These are phyloP conservation scores for Dothideomycetes sp. DNA, from an alignment of 2,329 filamentous ascomycete genomes.

Conservation along the genomic window DNA sequence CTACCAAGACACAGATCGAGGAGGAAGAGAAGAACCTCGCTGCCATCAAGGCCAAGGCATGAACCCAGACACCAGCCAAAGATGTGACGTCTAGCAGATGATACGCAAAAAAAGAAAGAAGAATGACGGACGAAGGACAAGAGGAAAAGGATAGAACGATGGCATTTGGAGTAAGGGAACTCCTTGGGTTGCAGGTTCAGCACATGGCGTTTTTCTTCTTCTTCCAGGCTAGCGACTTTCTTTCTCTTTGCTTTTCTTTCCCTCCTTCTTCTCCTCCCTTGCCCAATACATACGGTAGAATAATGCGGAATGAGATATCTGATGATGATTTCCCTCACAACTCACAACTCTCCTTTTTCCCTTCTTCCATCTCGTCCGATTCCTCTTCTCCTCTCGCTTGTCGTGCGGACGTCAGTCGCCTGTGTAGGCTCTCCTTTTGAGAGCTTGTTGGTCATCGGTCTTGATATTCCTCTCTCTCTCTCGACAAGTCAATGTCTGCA, in stretches of 20 bases:
- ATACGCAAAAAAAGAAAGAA: too few relatives aligned
- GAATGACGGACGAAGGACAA: too few relatives aligned
- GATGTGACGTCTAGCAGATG: too few relatives aligned
- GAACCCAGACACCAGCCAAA: neutral
- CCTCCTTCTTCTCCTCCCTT: neutral
- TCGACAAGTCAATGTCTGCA: too few relatives aligned
- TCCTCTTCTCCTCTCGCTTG: neutral
- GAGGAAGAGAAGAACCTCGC: slow-evolving; percentile 22
- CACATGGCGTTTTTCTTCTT: slow-evolving; percentile 1
- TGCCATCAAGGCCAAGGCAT: neutral
- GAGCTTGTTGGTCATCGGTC: neutral
- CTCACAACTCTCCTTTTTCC: too few relatives aligned
- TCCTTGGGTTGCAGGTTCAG: neutral
- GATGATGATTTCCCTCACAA: slow-evolving; percentile 3
- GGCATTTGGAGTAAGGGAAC: neutral
- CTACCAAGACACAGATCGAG: slow-evolving; percentile 42
- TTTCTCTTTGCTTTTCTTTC: neutral
- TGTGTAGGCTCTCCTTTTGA: neutral
- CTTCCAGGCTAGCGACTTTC: slow-evolving; percentile 3
- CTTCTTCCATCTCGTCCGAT: neutral
- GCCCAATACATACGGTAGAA: neutral
- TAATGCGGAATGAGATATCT: slow-evolving; percentile 11
- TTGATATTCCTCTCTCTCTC: neutral
- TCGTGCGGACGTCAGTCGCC: neutral
- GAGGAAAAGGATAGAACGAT: slow-evolving; percentile 3